Evolutionary conservation across 768 basidiomycete genomes (phyloP).

Genomic region (Boletellus ananas): DNA sequence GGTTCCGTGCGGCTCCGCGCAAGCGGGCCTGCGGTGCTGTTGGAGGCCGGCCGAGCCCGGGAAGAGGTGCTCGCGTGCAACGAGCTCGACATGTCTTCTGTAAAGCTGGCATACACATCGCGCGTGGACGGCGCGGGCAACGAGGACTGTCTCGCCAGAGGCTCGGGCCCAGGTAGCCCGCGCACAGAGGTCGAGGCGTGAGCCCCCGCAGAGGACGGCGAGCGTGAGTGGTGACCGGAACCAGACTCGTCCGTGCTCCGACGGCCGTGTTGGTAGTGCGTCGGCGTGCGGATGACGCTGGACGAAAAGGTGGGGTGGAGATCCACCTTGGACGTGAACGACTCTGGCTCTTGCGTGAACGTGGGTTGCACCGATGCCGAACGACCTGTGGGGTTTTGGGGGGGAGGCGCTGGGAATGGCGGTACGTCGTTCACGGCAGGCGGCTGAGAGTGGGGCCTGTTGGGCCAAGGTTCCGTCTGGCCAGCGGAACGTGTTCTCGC

Average conservation of each 20-base stretch:
- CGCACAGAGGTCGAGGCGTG: slow-evolving; percentile 17
- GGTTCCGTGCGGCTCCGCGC: slow-evolving; percentile 31
- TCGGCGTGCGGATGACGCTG: slow-evolving; percentile 66
- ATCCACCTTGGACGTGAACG: slow-evolving; percentile 48
- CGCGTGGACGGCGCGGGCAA: slow-evolving; percentile 24
- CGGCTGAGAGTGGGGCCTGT: slow-evolving; percentile 24
- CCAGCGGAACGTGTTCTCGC: slow-evolving; percentile 13
- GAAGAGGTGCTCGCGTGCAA: slow-evolving; percentile 15
- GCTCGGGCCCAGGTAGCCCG: slow-evolving; percentile 16
- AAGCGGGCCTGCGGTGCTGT: slow-evolving; percentile 5
- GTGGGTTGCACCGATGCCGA: slow-evolving; percentile 11
- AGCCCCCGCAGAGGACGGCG: slow-evolving; percentile 16
- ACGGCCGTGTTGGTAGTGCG: slow-evolving; percentile 44
- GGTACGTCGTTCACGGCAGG: slow-evolving; percentile 17
- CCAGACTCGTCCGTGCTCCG: slow-evolving; percentile 25
- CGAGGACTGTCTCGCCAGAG: slow-evolving; percentile 24
- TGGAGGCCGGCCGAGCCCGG: slow-evolving; percentile 5
- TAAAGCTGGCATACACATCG: slow-evolving; percentile 20
- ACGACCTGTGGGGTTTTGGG: slow-evolving; percentile 11
- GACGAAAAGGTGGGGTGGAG: slow-evolving; percentile 67
- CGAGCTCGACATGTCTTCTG: slow-evolving; percentile 26
- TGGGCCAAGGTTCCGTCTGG: slow-evolving; percentile 14
- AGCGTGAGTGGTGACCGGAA: slow-evolving; percentile 20
- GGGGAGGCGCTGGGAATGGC: slow-evolving; percentile 29
- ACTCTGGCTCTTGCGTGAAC: slow-evolving; percentile 34